phyloP scores from a whole-genome alignment of 2,329 filamentous ascomycete species.

The Zymoseptoria crescenta region DNA sequence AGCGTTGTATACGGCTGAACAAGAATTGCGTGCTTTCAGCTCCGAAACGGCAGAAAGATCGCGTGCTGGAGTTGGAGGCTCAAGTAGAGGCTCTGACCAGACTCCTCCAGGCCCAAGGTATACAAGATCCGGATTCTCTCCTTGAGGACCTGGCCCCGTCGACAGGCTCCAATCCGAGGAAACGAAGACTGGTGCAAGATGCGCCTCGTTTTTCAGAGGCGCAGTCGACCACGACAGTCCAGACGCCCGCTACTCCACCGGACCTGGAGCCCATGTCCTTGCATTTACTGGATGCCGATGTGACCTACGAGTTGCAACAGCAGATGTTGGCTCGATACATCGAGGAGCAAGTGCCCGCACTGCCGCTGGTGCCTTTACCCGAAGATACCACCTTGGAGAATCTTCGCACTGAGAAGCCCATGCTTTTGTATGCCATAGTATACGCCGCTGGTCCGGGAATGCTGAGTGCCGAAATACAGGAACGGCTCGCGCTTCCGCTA shows the following conservation, averaged over 20 bases:
- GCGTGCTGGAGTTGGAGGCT: slow-evolving; percentile 24
- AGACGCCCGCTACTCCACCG: not conserved
- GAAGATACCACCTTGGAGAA: slow-evolving; percentile 6
- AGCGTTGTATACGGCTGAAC: slow-evolving; percentile 22
- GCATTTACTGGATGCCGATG: slow-evolving; percentile 14
- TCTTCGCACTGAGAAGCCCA: slow-evolving; percentile 30
- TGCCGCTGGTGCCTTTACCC: slow-evolving; percentile 15
- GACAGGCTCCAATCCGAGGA: not conserved
- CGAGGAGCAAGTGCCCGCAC: slow-evolving; percentile 12
- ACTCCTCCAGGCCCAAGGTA: slow-evolving; percentile 20
- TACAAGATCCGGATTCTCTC: slow-evolving; percentile 5
- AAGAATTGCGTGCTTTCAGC: slow-evolving; percentile 22
- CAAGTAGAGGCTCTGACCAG: slow-evolving; percentile 23
- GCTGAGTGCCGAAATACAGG: slow-evolving; percentile 49
- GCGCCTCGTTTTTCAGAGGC: not conserved
- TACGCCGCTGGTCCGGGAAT: slow-evolving; percentile 44
- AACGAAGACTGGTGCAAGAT: slow-evolving; percentile 10
- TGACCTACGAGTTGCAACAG: slow-evolving; percentile 9
- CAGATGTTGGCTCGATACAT: slow-evolving; percentile 16
- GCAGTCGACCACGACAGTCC: not conserved
- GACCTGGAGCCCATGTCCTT: slow-evolving; percentile 9
- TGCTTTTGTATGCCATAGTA: slow-evolving; percentile 51
- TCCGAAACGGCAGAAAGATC: slow-evolving; percentile 20
- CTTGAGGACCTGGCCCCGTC: not conserved
- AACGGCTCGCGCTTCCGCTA: slow-evolving; percentile 56